Conservation (phyloP, 2,329 filamentous ascomycete species). For the Penicillium sp. region DNA sequence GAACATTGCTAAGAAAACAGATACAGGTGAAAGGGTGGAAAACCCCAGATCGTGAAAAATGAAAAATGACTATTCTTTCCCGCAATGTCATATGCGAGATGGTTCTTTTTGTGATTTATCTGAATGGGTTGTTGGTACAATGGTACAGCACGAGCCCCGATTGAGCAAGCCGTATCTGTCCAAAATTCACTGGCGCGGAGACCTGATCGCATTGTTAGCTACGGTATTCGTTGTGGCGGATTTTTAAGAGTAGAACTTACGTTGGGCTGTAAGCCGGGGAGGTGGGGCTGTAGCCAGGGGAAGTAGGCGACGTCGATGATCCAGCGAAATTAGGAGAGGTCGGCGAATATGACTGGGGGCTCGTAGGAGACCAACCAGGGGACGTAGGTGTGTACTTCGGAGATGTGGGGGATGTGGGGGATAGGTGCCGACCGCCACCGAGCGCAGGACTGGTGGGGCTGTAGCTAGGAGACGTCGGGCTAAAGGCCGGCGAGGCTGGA, state of each 20-base stretch:
- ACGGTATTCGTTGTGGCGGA: neutral
- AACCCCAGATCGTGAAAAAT: slow-evolving; percentile 34
- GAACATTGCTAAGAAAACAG: slow-evolving; percentile 28
- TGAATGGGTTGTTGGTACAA: slow-evolving; percentile 39
- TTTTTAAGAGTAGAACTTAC: slow-evolving; percentile 29
- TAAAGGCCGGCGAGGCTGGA: slow-evolving; percentile 53
- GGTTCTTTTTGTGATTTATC: slow-evolving; percentile 36
- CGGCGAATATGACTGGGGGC: slow-evolving; percentile 52
- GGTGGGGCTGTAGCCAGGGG: slow-evolving; percentile 46
- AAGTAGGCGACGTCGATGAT: slow-evolving; percentile 46
- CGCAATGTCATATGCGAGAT: slow-evolving; percentile 37
- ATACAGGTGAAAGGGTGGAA: slow-evolving; percentile 34
- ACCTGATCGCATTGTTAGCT: slow-evolving; percentile 30
- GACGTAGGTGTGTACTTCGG: slow-evolving; percentile 59
- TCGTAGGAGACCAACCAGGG: slow-evolving; percentile 51
- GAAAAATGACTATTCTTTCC: slow-evolving; percentile 41
- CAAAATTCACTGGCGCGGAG: slow-evolving; percentile 42
- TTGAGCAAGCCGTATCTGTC: slow-evolving; percentile 20
- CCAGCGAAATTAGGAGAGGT: slow-evolving; percentile 51
- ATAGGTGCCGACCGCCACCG: slow-evolving; percentile 43
- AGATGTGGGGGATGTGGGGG: slow-evolving; percentile 50
- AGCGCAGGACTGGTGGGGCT: slow-evolving; percentile 56
- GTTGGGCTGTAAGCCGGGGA: slow-evolving; percentile 46
- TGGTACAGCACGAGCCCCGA: slow-evolving; percentile 29
- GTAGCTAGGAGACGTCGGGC: slow-evolving; percentile 61